Evolutionary conservation across 208 protist species (phyloP).

Genomic region (Leishmania major): DNA sequence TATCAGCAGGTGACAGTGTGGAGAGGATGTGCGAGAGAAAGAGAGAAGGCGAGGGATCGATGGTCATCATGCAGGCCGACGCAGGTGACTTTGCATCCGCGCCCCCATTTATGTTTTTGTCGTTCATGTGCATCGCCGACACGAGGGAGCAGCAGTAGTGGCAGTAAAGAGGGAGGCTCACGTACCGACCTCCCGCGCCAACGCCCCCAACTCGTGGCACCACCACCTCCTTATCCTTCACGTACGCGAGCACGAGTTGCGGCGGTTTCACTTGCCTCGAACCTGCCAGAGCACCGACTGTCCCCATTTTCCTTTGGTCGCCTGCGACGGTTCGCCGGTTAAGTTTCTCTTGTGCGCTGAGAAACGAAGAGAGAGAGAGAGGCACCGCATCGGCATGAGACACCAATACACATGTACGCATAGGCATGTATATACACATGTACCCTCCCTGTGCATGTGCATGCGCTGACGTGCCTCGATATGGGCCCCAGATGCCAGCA

Average conservation of each 20-base stretch:
- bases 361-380: neutral
- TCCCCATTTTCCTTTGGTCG: neutral
- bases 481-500: neutral
- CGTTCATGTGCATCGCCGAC: neutral
- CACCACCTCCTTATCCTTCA: neutral
- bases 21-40: conserved; percentile 1
- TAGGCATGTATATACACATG: too few species aligned
- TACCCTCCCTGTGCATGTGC: neutral
- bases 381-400: neutral
- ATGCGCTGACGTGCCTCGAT: neutral
- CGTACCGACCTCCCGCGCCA: neutral
- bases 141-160: neutral
- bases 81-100: neutral
- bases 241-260: neutral
- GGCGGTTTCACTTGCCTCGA: neutral
- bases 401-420: neutral
- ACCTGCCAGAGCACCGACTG: neutral
- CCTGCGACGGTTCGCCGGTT: neutral
- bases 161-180: neutral
- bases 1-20: neutral
- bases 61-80: neutral
- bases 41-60: neutral
- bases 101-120: neutral
- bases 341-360: neutral
- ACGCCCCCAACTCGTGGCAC: neutral